Conservation (phyloP, 1,139 yeast genomes). For the Candida frijolesensis region DNA sequence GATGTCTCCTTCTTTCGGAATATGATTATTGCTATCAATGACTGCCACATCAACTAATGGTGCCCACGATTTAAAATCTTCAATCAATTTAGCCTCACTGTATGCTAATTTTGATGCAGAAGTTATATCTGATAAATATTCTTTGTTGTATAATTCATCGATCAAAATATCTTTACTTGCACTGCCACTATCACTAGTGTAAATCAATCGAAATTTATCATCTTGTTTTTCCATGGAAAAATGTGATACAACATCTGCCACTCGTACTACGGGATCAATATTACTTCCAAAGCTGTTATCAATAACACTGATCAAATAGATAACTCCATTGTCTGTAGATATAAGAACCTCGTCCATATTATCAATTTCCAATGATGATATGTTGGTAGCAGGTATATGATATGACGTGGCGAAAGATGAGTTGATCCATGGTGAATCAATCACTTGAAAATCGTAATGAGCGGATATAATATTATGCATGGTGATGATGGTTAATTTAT, state of each 20-base stretch:
- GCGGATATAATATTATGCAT: slow-evolving; percentile 52
- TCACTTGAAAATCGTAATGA: slow-evolving; percentile 35
- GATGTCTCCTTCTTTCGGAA: slow-evolving; percentile 15
- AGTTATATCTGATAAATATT: slow-evolving; percentile 17
- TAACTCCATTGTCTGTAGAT: slow-evolving; percentile 44
- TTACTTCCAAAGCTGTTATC: slow-evolving; percentile 14
- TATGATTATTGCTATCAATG: slow-evolving; percentile 27
- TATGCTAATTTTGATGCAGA: slow-evolving; percentile 14
- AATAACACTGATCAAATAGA: slow-evolving; percentile 32
- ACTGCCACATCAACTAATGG: slow-evolving; percentile 47
- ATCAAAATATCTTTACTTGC: slow-evolving; percentile 32
- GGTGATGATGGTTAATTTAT: slow-evolving; percentile 33
- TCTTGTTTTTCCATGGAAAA: slow-evolving; percentile 29
- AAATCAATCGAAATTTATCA: slow-evolving; percentile 27
- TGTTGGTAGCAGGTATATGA: slow-evolving; percentile 27
- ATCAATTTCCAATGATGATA: slow-evolving; percentile 15
- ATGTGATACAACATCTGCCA: slow-evolving; percentile 35
- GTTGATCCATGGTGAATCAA: slow-evolving; percentile 14
- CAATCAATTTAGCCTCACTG: slow-evolving; percentile 16
- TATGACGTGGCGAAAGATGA: slow-evolving; percentile 42
- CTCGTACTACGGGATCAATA: slow-evolving; percentile 24
- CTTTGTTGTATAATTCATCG: slow-evolving; percentile 16
- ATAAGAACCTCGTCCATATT: slow-evolving; percentile 39
- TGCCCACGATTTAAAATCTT: slow-evolving; percentile 50
- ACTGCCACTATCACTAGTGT: slow-evolving; percentile 36